Percentiles rank a stretch among this genome's conserved stretches.
These are phyloP conservation scores for Ustilago shanxiensis DNA, from an alignment of 1,284 basidiomycete species.

Conservation along the genomic window DNA sequence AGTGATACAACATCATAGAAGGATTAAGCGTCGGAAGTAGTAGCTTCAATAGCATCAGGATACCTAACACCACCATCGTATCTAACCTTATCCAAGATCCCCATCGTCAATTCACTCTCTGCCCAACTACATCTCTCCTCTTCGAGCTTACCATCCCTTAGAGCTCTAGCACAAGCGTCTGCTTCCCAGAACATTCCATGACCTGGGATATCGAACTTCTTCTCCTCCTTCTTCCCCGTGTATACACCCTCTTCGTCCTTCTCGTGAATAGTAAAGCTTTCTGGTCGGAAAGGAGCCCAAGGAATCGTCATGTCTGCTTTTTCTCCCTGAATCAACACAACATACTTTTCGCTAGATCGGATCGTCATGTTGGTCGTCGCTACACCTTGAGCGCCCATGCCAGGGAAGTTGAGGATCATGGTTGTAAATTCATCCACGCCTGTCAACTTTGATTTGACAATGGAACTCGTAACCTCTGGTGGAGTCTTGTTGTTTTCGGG, in stretches of 20 bases:
- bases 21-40: neutral
- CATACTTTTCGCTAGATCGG: constrained; percentile 16
- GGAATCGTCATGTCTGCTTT: constrained; percentile 74
- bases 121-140: constrained; percentile 79
- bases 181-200: constrained; percentile 72
- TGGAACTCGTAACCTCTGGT: constrained; percentile 73
- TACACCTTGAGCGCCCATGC: constrained; percentile 66
- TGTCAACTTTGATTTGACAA: constrained; percentile 81
- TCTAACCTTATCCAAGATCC: constrained; percentile 59
- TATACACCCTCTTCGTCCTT: constrained; percentile 51
- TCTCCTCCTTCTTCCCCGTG: constrained; percentile 54
- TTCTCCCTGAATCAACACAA: constrained; percentile 54
- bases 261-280: constrained; percentile 47
- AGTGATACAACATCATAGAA: neutral
- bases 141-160: constrained; percentile 81
- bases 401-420: constrained; percentile 80
- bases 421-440: constrained; percentile 84
- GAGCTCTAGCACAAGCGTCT: constrained; percentile 84
- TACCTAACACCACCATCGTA: constrained; percentile 32
- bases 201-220: constrained; percentile 76
- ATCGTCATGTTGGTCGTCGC: constrained; percentile 45
- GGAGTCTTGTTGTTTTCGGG: constrained; percentile 74
- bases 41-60: constrained; percentile 42
- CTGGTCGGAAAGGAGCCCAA: constrained; percentile 76
- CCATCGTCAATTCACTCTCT: constrained; percentile 45